Evolutionary conservation across 148 eudicot species (phyloP).

Genomic region (Camellia granthamiana): DNA sequence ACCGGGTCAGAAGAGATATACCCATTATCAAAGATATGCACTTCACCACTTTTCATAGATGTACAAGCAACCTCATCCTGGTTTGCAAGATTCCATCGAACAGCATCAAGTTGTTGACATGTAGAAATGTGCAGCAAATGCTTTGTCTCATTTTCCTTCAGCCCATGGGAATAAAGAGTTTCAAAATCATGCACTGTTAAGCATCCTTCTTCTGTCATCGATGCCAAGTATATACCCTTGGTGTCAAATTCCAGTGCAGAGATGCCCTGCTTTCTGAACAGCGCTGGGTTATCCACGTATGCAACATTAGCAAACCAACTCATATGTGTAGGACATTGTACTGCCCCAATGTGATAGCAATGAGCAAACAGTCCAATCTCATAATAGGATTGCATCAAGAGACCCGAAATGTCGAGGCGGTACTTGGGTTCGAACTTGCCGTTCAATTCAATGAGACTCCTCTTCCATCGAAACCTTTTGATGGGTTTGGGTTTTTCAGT

Average conservation of each 20-base stretch:
- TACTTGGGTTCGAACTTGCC: constrained; percentile 59
- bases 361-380: constrained; percentile 70
- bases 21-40: constrained; percentile 73
- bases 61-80: constrained; percentile 98
- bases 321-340: constrained; percentile 50
- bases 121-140: constrained; percentile 70
- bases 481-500: constrained; percentile 23
- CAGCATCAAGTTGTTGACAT: constrained; percentile 47
- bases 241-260: constrained; percentile 78
- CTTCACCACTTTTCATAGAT: constrained; percentile 53
- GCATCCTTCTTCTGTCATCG: constrained; percentile 84
- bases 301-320: constrained; percentile 6
- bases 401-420: constrained; percentile 42
- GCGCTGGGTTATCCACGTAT: not conserved
- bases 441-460: constrained; percentile 50
- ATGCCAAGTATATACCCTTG: constrained; percentile 82
- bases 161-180: constrained; percentile 52
- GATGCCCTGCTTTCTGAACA: constrained; percentile 38
- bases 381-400: constrained; percentile 65
- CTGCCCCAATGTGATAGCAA: constrained; percentile 47
- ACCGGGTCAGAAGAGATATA: constrained; percentile 68
- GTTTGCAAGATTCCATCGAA: constrained; percentile 83
- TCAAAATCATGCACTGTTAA: constrained; percentile 84
- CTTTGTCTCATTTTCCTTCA: constrained; percentile 62
- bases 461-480: constrained; percentile 53